Conservation (phyloP, 78 protist genomes). For the Polysphondylium violaceum region DNA sequence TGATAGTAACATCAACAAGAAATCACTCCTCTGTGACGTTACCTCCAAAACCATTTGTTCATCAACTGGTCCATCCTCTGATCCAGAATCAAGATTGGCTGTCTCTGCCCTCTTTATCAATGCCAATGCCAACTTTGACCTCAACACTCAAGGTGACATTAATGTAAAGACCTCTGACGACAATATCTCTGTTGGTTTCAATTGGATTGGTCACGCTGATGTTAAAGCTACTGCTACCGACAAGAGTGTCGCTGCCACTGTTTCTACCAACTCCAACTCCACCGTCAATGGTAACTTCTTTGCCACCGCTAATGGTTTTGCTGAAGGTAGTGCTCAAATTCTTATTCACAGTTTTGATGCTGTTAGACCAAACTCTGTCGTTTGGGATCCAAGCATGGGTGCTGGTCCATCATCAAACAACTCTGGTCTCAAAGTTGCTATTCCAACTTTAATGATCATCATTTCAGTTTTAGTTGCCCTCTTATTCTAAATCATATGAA, state of each 20-base stretch:
- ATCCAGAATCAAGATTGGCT: constrained; percentile 41
- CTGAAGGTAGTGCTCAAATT: constrained; percentile 7
- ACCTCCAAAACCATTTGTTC: constrained; percentile 6
- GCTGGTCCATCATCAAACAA: neutral
- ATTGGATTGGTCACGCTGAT: neutral
- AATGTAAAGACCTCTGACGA: neutral
- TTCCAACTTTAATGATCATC: too few relatives aligned
- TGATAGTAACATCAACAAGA: constrained; percentile 3
- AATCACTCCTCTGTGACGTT: neutral
- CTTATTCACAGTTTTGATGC: constrained; percentile 43
- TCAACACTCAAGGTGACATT: too few relatives aligned
- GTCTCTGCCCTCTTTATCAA: constrained; percentile 12
- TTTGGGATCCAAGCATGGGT: constrained; percentile 67
- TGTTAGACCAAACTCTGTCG: constrained; percentile 17
- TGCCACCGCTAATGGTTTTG: neutral
- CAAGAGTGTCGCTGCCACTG: neutral
- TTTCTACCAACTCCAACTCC: neutral
- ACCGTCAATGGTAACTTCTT: neutral
- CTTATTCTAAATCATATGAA: too few relatives aligned
- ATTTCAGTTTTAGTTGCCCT: too few relatives aligned
- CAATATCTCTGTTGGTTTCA: neutral
- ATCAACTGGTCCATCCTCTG: constrained; percentile 62
- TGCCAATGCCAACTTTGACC: neutral
- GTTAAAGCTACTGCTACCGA: neutral
- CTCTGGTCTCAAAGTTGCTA: too few relatives aligned